Evolutionary conservation across 73 alveolate genomes (phyloP).

Genomic region (Tetrahymena thermophila): DNA sequence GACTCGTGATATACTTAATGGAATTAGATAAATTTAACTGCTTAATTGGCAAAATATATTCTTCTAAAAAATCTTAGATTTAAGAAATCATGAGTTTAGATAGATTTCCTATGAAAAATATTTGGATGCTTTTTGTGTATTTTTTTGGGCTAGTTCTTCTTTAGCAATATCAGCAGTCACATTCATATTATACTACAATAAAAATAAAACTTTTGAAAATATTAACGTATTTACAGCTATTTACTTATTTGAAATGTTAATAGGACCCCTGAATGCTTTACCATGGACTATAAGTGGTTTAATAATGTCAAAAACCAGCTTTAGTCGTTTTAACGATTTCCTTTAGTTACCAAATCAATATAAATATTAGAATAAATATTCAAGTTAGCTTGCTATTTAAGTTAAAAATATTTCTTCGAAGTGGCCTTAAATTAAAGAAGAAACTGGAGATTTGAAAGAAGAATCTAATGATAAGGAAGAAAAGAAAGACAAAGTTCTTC

Average conservation of each 20-base stretch:
- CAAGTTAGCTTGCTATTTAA: neutral
- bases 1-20: slow-evolving; percentile 35
- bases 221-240: slow-evolving; percentile 28
- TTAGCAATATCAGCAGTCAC: slow-evolving; percentile 5
- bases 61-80: slow-evolving; percentile 11
- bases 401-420: neutral
- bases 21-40: slow-evolving; percentile 25
- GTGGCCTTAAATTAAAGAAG: neutral
- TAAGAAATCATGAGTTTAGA: slow-evolving; percentile 23
- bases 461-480: neutral
- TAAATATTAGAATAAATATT: neutral
- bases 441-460: neutral
- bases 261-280: slow-evolving; percentile 19
- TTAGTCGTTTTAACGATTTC: neutral
- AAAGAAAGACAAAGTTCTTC: neutral
- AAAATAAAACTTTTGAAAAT: slow-evolving; percentile 4
- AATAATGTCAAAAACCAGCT: slow-evolving; percentile 8
- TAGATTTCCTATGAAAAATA: slow-evolving; percentile 12
- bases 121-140: slow-evolving; percentile 17
- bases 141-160: slow-evolving; percentile 22
- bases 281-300: slow-evolving; percentile 22
- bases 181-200: neutral
- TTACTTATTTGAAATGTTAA: slow-evolving; percentile 22
- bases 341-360: neutral
- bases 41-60: slow-evolving; percentile 28